phyloP scores from a whole-genome alignment of 2,329 filamentous ascomycete species.

The Geoglossum cookeanum region DNA sequence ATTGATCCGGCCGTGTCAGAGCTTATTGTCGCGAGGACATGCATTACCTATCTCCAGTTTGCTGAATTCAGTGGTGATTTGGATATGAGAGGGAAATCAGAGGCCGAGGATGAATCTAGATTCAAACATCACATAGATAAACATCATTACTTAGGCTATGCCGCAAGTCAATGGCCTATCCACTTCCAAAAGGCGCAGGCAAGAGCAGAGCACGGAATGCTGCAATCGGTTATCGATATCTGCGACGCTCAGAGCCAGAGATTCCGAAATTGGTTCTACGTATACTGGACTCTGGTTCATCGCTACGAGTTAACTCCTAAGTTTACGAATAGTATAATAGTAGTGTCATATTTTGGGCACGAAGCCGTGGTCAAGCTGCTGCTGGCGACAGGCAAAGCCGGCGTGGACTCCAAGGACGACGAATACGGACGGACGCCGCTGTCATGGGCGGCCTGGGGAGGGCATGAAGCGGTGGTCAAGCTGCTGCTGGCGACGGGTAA shows the following conservation, averaged over 20 bases:
- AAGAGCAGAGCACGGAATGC: neutral
- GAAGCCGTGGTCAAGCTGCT: neutral
- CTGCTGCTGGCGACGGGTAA: too few relatives aligned
- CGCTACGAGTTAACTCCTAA: neutral
- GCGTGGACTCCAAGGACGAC: neutral
- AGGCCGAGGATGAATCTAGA: neutral
- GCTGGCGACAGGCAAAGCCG: neutral
- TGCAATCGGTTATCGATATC: neutral
- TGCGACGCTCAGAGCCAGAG: neutral
- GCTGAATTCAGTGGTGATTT: neutral
- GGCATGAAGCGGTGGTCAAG: neutral
- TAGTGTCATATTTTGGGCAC: neutral
- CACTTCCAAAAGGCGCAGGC: neutral
- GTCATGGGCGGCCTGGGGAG: neutral
- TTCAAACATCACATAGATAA: neutral
- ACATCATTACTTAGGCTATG: slow-evolving; percentile 1
- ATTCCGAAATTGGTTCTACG: neutral
- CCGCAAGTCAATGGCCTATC: neutral
- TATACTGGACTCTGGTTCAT: neutral
- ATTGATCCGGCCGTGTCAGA: slow-evolving; percentile 8
- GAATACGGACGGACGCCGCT: neutral
- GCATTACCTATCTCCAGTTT: neutral
- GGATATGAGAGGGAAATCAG: neutral
- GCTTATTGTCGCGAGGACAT: slow-evolving; percentile 5
- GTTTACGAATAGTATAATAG: neutral